A percentile compares a stretch with the other conserved stretches of the same genome.
These are phyloP conservation scores for Talaromyces nanjingensis DNA, from an alignment of 495 filamentous ascomycete species.

Conservation along the genomic window DNA sequence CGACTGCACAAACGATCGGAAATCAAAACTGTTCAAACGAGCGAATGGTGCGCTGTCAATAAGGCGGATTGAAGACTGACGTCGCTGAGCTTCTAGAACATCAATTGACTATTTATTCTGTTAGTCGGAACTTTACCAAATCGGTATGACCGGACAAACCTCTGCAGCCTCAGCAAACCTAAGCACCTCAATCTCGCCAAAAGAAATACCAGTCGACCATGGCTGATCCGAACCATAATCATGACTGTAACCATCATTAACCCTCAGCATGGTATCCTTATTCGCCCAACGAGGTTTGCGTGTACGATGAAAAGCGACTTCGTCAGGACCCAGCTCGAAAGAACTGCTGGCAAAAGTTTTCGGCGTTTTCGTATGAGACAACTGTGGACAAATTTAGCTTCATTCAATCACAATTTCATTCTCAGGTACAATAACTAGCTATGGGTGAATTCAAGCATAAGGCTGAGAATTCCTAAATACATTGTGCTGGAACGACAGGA, in stretches of 20 bases:
- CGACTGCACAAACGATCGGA: conserved; percentile 30
- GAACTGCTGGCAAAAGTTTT: conserved; percentile 55
- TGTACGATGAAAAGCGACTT: conserved; percentile 53
- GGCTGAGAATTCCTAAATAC: conserved; percentile 10
- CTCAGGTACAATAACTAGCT: conserved; percentile 11
- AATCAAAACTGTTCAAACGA: conserved; percentile 25
- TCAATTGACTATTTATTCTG: conserved; percentile 17
- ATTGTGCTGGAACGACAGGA: conserved; percentile 17
- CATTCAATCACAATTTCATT: conserved; percentile 24
- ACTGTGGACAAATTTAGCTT: conserved; percentile 55
- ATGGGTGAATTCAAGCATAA: conserved; percentile 6
- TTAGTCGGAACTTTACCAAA: conserved; percentile 3
- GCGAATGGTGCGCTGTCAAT: conserved; percentile 35
- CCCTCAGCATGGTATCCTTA: conserved; percentile 63
- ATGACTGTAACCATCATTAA: conserved; percentile 24
- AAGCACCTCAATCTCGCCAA: conserved; percentile 30
- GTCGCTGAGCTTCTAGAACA: conserved; percentile 31
- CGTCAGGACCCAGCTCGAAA: conserved; percentile 47
- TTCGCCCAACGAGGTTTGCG: conserved; percentile 77
- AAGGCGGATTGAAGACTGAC: conserved; percentile 26
- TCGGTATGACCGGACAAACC: conserved; percentile 15
- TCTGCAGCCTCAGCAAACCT: conserved; percentile 17
- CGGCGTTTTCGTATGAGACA: conserved; percentile 72
- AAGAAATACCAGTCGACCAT: conserved; percentile 29
- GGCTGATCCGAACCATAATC: conserved; percentile 3